Evolutionary conservation across 371 early-diverging fungal genomes (phyloP).

Genomic region (Circinella umbellata): DNA sequence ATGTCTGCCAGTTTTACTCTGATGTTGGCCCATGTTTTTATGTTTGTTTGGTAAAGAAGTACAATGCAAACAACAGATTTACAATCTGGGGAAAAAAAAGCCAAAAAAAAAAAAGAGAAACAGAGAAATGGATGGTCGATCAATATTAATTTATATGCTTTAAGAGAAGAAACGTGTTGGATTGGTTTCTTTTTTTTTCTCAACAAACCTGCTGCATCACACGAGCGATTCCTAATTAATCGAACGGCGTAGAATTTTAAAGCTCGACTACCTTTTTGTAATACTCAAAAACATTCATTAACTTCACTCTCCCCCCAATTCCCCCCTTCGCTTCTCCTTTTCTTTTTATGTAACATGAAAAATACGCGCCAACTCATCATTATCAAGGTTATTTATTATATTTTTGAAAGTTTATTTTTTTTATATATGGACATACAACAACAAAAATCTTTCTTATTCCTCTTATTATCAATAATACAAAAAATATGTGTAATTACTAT

Average conservation of each 20-base stretch:
- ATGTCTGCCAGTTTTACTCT: slow-evolving; percentile 14
- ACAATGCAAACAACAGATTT: slow-evolving; percentile 2
- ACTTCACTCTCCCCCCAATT: background rate
- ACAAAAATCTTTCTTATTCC: no score
- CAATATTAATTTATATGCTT: background rate
- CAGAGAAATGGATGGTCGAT: background rate
- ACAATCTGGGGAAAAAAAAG: background rate
- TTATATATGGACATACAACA: no score
- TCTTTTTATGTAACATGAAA: no score
- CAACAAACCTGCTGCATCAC: slow-evolving; percentile 1
- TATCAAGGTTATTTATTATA: no score
- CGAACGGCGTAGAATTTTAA: slow-evolving; percentile 7
- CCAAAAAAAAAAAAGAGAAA: no score
- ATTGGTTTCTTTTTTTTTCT: background rate
- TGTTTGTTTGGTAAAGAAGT: background rate
- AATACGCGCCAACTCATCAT: no score
- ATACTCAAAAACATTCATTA: background rate
- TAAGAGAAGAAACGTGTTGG: background rate
- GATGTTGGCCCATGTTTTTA: slow-evolving; percentile 20
- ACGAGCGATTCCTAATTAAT: slow-evolving; percentile 6
- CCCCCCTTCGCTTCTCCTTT: no score
- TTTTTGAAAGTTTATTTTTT: no score
- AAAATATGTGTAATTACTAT: background rate
- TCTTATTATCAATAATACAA: no score
- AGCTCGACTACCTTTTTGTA: background rate